Conservation (phyloP, 306 rosid genomes). For the Leucaena leucocephala region DNA sequence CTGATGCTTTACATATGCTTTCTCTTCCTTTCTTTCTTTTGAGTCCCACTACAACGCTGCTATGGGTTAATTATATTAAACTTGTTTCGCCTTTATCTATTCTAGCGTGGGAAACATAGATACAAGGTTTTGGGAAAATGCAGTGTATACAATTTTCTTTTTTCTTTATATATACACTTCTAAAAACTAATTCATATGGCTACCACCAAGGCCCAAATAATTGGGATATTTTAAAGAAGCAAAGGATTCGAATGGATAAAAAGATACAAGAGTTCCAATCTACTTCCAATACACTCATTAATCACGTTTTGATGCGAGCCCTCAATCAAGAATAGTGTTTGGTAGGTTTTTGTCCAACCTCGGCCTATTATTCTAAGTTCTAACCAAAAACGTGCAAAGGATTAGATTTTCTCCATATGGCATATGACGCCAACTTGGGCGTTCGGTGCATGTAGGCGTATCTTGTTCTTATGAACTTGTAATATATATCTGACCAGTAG, state of each 20-base stretch:
- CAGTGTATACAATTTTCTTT: too few species aligned
- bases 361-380: slow-evolving; percentile 18
- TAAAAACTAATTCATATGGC: too few species aligned
- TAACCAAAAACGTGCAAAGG: too few species aligned
- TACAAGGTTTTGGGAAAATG: too few species aligned
- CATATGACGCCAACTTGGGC: slow-evolving; percentile 37
- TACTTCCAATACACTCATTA: slow-evolving; percentile 22
- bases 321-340: not conserved
- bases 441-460: slow-evolving; percentile 44
- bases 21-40: too few species aligned
- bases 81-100: too few species aligned
- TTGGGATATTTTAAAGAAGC: slow-evolving; percentile 13
- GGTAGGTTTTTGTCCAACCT: slow-evolving; percentile 44
- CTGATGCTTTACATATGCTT: too few species aligned
- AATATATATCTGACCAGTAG: slow-evolving; percentile 29
- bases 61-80: too few species aligned
- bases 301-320: not conserved
- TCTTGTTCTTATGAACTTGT: slow-evolving; percentile 20
- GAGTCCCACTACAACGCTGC: too few species aligned
- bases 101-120: too few species aligned
- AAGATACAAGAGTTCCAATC: slow-evolving; percentile 25
- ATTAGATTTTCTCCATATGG: not conserved
- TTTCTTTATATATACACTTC: too few species aligned
- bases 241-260: slow-evolving; percentile 32
- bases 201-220: not conserved